phyloP scores from a whole-genome alignment of 2,329 filamentous ascomycete genomes.

The Alternaria burnsii region DNA sequence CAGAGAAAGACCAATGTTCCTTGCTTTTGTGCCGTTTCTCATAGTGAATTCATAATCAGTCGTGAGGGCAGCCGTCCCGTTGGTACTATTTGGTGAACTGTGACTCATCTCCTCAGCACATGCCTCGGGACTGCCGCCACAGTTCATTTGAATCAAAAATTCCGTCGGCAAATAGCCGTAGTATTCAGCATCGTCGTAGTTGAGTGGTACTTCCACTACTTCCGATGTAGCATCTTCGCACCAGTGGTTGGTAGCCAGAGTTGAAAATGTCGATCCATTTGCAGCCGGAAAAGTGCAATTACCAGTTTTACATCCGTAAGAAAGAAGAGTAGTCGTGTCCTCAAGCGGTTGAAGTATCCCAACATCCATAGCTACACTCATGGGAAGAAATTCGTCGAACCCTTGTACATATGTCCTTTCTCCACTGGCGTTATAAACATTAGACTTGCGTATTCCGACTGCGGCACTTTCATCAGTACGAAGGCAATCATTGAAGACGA shows the following conservation, averaged over 20 bases:
- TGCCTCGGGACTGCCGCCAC: no score
- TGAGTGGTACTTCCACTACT: background rate
- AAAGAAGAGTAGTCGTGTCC: constrained; percentile 16
- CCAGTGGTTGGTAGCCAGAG: constrained; percentile 9
- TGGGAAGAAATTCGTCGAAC: constrained; percentile 4
- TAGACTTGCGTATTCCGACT: no score
- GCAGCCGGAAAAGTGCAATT: constrained; percentile 18
- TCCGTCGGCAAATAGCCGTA: background rate
- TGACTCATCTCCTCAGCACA: no score
- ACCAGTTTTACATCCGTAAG: constrained; percentile 18
- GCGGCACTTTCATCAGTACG: no score
- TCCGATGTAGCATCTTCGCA: constrained; percentile 15
- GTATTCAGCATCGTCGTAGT: background rate
- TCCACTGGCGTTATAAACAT: no score
- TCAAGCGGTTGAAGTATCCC: constrained; percentile 12
- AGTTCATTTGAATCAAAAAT: no score
- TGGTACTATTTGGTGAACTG: background rate
- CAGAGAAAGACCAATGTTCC: background rate
- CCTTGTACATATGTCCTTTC: background rate
- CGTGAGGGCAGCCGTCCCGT: background rate
- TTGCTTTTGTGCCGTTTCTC: constrained; percentile 2
- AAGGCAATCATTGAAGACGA: constrained; percentile 7
- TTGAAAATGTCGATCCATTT: constrained; percentile 14
- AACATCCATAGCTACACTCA: constrained; percentile 15
- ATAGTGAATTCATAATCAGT: background rate